phyloP scores from a whole-genome alignment of 2,329 filamentous ascomycete species.

The Cytospora chrysosperma region DNA sequence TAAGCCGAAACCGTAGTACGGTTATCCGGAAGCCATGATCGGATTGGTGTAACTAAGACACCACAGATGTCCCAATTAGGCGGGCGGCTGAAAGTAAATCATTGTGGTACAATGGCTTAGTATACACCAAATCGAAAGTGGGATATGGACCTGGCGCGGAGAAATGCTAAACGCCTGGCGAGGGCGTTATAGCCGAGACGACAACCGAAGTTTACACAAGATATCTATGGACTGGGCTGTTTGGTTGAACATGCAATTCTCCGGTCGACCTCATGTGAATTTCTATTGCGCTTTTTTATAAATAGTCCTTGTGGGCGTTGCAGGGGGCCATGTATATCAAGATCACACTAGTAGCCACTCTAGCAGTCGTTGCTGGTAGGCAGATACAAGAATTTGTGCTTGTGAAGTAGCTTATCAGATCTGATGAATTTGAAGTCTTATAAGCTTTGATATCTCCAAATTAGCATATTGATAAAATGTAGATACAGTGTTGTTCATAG shows the following conservation, averaged over 20 bases:
- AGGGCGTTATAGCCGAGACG: neutral
- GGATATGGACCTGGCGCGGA: neutral
- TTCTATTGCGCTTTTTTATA: neutral
- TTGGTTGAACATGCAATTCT: neutral
- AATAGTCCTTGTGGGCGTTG: too few relatives aligned
- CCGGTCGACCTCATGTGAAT: neutral
- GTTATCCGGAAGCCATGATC: neutral
- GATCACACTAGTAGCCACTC: too few relatives aligned
- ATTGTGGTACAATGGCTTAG: neutral
- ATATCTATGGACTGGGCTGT: neutral
- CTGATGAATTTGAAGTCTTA: too few relatives aligned
- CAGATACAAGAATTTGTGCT: neutral
- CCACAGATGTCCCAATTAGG: neutral
- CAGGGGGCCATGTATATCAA: neutral
- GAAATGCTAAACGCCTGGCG: neutral
- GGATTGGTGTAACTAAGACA: neutral
- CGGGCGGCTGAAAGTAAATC: neutral
- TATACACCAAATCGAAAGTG: neutral
- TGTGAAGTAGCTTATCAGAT: too few relatives aligned
- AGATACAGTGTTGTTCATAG: too few relatives aligned
- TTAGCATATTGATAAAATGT: too few relatives aligned
- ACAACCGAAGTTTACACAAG: too few relatives aligned
- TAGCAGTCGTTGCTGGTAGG: neutral
- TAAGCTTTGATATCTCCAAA: too few relatives aligned
- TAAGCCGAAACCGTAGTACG: neutral